These are phyloP conservation scores for Trametes elegans DNA, from an alignment of 768 basidiomycete genomes.

Conservation along the genomic window DNA sequence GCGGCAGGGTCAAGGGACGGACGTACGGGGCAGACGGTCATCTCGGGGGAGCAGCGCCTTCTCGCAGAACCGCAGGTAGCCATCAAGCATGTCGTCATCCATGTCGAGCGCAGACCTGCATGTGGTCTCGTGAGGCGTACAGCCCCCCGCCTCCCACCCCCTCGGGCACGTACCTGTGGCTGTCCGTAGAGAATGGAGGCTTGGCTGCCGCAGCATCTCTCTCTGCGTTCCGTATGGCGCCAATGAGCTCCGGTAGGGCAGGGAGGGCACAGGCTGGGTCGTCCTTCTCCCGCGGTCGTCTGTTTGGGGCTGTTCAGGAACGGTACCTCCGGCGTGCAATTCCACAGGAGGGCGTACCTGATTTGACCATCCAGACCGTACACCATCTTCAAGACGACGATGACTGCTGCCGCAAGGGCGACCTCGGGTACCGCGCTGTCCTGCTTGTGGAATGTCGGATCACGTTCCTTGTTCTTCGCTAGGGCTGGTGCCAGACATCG, in stretches of 20 bases:
- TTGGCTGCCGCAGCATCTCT: slow-evolving; percentile 32
- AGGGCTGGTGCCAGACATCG: slow-evolving; percentile 47
- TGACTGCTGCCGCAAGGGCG: slow-evolving; percentile 52
- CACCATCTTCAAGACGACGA: slow-evolving; percentile 78
- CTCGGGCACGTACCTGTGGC: slow-evolving; percentile 42
- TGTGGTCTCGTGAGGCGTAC: neutral
- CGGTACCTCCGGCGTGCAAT: neutral
- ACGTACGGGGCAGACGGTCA: slow-evolving; percentile 15
- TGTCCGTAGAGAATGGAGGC: slow-evolving; percentile 42
- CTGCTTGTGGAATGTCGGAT: slow-evolving; percentile 47
- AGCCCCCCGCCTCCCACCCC: neutral
- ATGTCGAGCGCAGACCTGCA: slow-evolving; percentile 54
- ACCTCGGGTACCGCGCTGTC: slow-evolving; percentile 73
- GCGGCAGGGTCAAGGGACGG: neutral
- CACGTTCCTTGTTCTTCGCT: slow-evolving; percentile 33
- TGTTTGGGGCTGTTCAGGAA: slow-evolving; percentile 22
- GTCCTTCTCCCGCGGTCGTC: slow-evolving; percentile 40
- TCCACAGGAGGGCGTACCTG: slow-evolving; percentile 41
- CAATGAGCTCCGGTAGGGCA: slow-evolving; percentile 46
- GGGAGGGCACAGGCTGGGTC: slow-evolving; percentile 68
- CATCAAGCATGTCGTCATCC: slow-evolving; percentile 51
- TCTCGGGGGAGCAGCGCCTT: slow-evolving; percentile 39
- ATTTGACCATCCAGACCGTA: slow-evolving; percentile 76
- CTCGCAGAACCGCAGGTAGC: slow-evolving; percentile 66
- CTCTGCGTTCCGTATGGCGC: slow-evolving; percentile 38